These are phyloP conservation scores for Coniochaeta sp. DNA, from an alignment of 2,329 filamentous ascomycete genomes.

Conservation along the genomic window DNA sequence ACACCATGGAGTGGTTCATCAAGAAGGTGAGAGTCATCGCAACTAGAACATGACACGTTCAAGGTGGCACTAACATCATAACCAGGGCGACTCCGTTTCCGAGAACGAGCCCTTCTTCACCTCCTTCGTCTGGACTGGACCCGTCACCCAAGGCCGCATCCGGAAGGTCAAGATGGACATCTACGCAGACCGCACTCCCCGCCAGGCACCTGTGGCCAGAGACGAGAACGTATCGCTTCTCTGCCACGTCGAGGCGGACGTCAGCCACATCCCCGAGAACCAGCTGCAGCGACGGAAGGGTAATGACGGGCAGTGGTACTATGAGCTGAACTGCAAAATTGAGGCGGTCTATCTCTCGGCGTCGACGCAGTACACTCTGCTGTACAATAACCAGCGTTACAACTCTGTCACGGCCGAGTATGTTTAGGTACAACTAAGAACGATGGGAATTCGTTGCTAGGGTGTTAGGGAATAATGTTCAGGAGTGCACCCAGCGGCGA, in stretches of 20 bases:
- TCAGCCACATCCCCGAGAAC: conserved; percentile 31
- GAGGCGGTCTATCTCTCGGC: conserved; percentile 25
- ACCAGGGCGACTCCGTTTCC: conserved; percentile 27
- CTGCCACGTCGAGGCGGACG: conserved; percentile 29
- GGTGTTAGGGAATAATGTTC: background rate
- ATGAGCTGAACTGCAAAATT: conserved; percentile 26
- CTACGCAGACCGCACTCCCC: conserved; percentile 22
- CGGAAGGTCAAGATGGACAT: conserved; percentile 26
- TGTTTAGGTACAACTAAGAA: conserved; percentile 18
- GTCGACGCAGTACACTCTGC: conserved; percentile 33
- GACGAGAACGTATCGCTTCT: conserved; percentile 28
- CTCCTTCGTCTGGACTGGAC: conserved; percentile 21
- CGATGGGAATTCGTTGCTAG: background rate
- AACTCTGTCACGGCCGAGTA: conserved; percentile 34
- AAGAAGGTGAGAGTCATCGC: conserved; percentile 17
- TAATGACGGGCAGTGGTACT: conserved; percentile 28
- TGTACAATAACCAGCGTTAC: conserved; percentile 32
- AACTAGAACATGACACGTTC: background rate
- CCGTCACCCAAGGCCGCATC: conserved; percentile 24
- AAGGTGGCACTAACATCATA: background rate
- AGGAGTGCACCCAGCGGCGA: too few relatives aligned
- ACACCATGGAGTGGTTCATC: conserved; percentile 37
- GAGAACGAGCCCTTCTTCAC: conserved; percentile 29
- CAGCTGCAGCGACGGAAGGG: conserved; percentile 24
- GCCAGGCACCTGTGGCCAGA: conserved; percentile 22